A percentile compares a stretch with the other conserved stretches of the same genome.
phyloP scores from a whole-genome alignment of 108 stramenopile species.

The Fragilaria crotonensis region DNA sequence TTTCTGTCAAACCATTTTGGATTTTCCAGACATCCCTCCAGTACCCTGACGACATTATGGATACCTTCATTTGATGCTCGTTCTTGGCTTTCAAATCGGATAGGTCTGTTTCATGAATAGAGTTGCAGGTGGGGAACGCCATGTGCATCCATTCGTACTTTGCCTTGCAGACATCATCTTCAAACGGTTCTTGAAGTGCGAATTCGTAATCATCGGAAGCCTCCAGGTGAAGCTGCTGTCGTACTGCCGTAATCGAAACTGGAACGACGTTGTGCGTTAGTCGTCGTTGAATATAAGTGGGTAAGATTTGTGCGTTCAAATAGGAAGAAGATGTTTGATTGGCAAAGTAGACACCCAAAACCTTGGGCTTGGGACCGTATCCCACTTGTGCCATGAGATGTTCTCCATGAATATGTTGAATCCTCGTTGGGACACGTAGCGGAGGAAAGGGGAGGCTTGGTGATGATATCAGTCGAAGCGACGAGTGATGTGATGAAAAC shows the following conservation, averaged over 20 bases:
- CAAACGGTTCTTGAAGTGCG: constrained; percentile 28
- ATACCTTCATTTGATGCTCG: not conserved
- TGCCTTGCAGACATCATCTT: constrained; percentile 41
- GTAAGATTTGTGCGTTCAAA: not conserved
- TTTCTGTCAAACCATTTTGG: not conserved
- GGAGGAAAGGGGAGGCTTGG: too few species aligned
- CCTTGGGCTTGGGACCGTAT: not conserved
- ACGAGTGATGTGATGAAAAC: too few species aligned
- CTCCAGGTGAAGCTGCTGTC: not conserved
- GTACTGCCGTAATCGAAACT: not conserved
- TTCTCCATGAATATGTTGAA: not conserved
- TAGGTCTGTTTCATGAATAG: constrained; percentile 58
- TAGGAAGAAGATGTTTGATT: not conserved
- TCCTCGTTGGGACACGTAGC: not conserved
- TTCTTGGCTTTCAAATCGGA: not conserved
- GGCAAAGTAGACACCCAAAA: not conserved
- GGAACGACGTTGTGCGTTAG: not conserved
- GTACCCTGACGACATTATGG: constrained; percentile 40
- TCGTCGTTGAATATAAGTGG: not conserved
- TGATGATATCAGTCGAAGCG: too few species aligned
- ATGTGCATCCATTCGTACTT: constrained; percentile 55
- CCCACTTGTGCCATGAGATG: not conserved
- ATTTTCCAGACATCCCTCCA: constrained; percentile 68
- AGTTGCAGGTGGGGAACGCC: constrained; percentile 64
- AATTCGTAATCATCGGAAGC: constrained; percentile 13